Base-by-base conservation (phyloP, 441 rosid genomes). In the Gossypium aridum region DNA sequence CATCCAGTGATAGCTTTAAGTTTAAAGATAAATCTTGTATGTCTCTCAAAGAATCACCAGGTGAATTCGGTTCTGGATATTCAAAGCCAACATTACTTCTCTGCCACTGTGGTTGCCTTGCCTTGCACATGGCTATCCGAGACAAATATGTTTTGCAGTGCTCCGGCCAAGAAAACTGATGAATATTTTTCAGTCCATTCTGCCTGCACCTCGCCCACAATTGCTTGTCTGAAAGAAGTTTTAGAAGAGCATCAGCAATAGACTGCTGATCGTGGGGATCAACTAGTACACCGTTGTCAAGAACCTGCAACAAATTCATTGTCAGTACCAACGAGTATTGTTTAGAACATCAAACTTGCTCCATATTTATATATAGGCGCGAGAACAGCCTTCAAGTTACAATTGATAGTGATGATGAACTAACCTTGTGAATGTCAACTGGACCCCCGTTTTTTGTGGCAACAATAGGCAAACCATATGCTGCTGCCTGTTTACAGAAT, bases 381-480 rank as follows among this genome's bases (percentile, higher is more conserved):
- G 1, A 61, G 72, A 47, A 62, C 61, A 55, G 17, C 63, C n/a
- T n/a, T 49, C 16, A 71, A 70, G 77, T n/a, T 65, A 28, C n/a
- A 45, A 59, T 20, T 8, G 4, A 37, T 59, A 68, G 45, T 2
- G 51, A 49, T 37, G 53, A 45, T 55, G 54, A 73, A 70, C 77
- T 67, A 73, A 92, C 97, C 89, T 84, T 78, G 59, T 86, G 92
- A 72, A 94, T 94, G 74, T 94, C 99, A 2, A 94, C 97, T 66
- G 98, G 99, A 43, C 99, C 98, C 55, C 99, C 99, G 83, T 94
- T 94, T 83, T 80, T 90, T 25, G 98, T 92, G 71, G 98, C 98
- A 57, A 94, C 99, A 39, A 86, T 90, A 14, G 99, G 99, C 79
- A 94, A 83, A 31, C 99, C 98, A 84, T 92, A 62, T 72, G 98